Conservation (phyloP, 257 asterid species). For the Parsonsia alboflavescens region DNA sequence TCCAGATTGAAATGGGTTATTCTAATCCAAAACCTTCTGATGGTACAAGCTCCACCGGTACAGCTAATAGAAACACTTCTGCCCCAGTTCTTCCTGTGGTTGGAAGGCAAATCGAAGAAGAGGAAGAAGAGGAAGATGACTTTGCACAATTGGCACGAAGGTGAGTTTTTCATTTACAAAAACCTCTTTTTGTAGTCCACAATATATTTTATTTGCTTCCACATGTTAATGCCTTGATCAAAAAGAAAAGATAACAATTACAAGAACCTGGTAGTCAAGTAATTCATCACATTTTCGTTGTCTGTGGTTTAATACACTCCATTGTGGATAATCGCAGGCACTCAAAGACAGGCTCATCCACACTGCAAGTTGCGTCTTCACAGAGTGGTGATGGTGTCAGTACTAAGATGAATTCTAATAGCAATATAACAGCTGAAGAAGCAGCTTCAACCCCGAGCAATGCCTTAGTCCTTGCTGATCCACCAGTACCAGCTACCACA, state of each 20-base stretch:
- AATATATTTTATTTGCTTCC: neutral
- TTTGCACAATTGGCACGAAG: slow-evolving; percentile 92
- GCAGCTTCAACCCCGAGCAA: slow-evolving; percentile 32
- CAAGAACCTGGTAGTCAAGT: neutral
- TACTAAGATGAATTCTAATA: slow-evolving; percentile 2
- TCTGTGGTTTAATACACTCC: neutral
- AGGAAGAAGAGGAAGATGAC: slow-evolving; percentile 93
- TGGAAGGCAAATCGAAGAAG: slow-evolving; percentile 38
- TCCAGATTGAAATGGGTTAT: slow-evolving; percentile 27
- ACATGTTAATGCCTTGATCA: neutral
- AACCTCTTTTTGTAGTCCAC: neutral
- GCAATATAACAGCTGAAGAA: slow-evolving; percentile 21
- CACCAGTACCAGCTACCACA: slow-evolving; percentile 35
- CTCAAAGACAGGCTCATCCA: slow-evolving; percentile 32
- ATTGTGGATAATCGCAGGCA: slow-evolving; percentile 42
- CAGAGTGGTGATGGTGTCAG: slow-evolving; percentile 19
- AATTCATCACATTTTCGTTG: neutral
- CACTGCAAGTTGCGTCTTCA: slow-evolving; percentile 22
- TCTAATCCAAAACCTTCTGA: slow-evolving; percentile 25
- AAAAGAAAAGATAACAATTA: neutral
- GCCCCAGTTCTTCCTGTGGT: slow-evolving; percentile 32
- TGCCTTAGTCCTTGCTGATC: slow-evolving; percentile 53
- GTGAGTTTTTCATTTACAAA: slow-evolving; percentile 23
- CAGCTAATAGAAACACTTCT: slow-evolving; percentile 30
- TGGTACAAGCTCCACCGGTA: slow-evolving; percentile 11